Evolutionary conservation across 768 basidiomycete genomes (phyloP).

Genomic region (Trametopsis cervina): DNA sequence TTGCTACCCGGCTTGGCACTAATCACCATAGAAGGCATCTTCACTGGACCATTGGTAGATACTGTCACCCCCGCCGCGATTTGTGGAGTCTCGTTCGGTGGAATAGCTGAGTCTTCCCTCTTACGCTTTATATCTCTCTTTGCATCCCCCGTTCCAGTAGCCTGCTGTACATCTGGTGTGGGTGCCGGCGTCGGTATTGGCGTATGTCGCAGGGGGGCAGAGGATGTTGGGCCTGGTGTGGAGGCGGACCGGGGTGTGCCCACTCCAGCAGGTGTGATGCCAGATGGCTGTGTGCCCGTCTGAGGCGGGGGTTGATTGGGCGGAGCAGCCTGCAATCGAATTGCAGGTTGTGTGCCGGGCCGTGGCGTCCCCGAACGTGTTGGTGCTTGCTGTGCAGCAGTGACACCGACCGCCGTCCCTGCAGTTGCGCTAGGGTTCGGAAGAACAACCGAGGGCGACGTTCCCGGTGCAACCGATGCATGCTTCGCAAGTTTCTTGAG

Average conservation of each 20-base stretch:
- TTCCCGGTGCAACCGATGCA: constrained; percentile 11
- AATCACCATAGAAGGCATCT: constrained; percentile 20
- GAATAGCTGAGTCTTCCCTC: constrained; percentile 13
- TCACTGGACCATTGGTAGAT: constrained; percentile 18
- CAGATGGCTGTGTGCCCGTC: constrained; percentile 20
- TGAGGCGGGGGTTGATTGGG: constrained; percentile 11
- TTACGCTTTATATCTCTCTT: constrained; percentile 20
- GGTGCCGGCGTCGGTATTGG: constrained; percentile 8
- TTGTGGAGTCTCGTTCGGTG: neutral
- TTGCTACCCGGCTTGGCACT: constrained; percentile 52
- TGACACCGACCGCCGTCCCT: neutral
- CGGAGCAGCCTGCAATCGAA: neutral
- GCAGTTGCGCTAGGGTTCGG: constrained; percentile 11
- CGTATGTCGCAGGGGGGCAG: constrained; percentile 3
- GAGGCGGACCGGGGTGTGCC: constrained; percentile 18
- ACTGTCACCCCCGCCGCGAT: constrained; percentile 11
- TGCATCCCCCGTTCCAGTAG: neutral
- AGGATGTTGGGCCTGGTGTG: constrained; percentile 8
- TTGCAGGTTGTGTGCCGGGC: constrained; percentile 2
- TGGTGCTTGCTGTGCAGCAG: neutral
- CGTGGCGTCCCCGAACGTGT: constrained; percentile 18
- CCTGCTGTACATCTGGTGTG: constrained; percentile 8
- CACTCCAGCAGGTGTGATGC: constrained; percentile 20
- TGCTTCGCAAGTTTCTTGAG: constrained; percentile 61
- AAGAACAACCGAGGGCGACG: constrained; percentile 15